Percentiles rank a stretch among this genome's conserved stretches.
Evolutionary conservation across 768 basidiomycete species (phyloP).

Genomic region (Macrocybe gigantea): DNA sequence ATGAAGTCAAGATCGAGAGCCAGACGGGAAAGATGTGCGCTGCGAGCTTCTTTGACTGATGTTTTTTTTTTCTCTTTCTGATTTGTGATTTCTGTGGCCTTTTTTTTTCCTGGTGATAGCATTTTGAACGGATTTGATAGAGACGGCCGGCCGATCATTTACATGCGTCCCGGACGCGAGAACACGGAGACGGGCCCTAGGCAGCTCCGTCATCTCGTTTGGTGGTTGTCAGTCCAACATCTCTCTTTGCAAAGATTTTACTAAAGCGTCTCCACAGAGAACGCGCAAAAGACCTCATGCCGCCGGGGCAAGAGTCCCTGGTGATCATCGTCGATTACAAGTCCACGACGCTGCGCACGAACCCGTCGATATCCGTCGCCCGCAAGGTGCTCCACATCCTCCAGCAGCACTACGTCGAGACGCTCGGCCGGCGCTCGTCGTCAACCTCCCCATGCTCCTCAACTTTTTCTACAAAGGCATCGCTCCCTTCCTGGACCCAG

Average conservation of each 20-base stretch:
- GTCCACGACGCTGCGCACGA: conserved; percentile 73
- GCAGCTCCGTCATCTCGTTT: conserved; percentile 82
- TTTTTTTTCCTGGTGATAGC: conserved; percentile 26
- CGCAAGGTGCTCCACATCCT: conserved; percentile 74
- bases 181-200: conserved; percentile 75
- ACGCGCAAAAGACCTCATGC: conserved; percentile 86
- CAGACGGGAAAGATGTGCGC: conserved; percentile 83
- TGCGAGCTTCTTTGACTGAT: conserved; percentile 1
- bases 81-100: background rate
- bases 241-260: background rate
- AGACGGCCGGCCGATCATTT: conserved; percentile 83
- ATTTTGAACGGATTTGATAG: conserved; percentile 81
- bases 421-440: conserved; percentile 81
- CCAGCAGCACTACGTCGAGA: conserved; percentile 87
- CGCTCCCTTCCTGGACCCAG: conserved; percentile 80
- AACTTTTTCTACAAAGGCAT: conserved; percentile 82
- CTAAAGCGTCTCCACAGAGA: conserved; percentile 41
- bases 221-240: conserved; percentile 63
- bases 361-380: conserved; percentile 77
- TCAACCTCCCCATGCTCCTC: conserved; percentile 72
- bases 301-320: conserved; percentile 75
- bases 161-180: conserved; percentile 84
- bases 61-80: background rate
- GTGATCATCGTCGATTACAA: conserved; percentile 86
- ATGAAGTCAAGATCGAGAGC: conserved; percentile 74